Percentiles rank a stretch among this genome's conserved stretches.
phyloP scores from a whole-genome alignment of 176 grass and related monocot genomes.

The Juncus effusus region DNA sequence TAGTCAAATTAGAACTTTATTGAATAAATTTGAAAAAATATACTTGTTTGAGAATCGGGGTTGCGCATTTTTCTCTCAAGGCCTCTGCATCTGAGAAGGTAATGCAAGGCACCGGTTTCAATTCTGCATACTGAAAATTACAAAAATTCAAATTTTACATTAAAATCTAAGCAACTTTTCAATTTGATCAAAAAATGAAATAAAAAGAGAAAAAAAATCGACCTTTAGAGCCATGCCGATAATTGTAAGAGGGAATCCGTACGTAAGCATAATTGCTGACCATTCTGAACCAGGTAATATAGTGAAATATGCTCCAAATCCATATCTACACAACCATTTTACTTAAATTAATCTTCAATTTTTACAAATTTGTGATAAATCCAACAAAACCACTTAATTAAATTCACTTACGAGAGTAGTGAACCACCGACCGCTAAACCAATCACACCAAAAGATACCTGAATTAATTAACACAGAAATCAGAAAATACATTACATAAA shows the following conservation, averaged over 20 bases:
- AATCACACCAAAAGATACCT: slow-evolving; percentile 93
- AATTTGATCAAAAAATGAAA: neutral
- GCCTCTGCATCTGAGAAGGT: slow-evolving; percentile 72
- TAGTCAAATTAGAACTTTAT: too few species aligned
- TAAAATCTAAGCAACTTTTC: neutral
- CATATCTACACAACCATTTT: slow-evolving; percentile 47
- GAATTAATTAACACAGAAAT: neutral
- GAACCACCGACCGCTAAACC: slow-evolving; percentile 61
- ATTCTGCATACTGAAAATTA: slow-evolving; percentile 72
- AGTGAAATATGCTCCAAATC: slow-evolving; percentile 94
- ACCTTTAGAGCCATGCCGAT: slow-evolving; percentile 99
- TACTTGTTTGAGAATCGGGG: slow-evolving; percentile 88
- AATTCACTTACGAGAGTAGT: slow-evolving; percentile 71
- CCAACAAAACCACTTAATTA: neutral
- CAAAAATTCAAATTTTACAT: slow-evolving; percentile 14
- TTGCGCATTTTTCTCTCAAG: slow-evolving; percentile 91
- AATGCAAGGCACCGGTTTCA: slow-evolving; percentile 89
- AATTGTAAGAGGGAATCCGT: slow-evolving; percentile 90
- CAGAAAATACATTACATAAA: neutral
- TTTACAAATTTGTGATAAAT: neutral
- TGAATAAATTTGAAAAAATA: slow-evolving; percentile 13
- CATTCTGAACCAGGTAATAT: slow-evolving; percentile 91
- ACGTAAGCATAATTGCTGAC: slow-evolving; percentile 91
- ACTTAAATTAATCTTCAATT: slow-evolving; percentile 6
- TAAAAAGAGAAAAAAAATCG: slow-evolving; percentile 7